Conservation (phyloP, 2,329 filamentous ascomycete genomes). For the Alternaria ethzedia region DNA sequence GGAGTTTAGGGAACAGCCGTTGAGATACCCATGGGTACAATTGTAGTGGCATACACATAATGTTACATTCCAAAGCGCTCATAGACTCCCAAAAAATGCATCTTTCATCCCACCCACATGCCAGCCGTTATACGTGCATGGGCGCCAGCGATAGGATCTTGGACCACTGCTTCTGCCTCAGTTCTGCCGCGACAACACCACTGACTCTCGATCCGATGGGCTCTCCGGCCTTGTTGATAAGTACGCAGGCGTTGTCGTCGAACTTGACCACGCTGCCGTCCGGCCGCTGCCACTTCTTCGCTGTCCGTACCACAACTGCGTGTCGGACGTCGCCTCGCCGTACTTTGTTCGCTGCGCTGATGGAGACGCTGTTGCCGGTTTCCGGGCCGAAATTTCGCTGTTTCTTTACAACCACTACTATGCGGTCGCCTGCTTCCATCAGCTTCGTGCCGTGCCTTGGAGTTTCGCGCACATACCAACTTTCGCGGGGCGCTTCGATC, state of each 20-base stretch:
- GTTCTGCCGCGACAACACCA: slow-evolving; percentile 86
- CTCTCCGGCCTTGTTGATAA: slow-evolving; percentile 96
- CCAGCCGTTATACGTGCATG: slow-evolving; percentile 65
- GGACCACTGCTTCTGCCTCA: slow-evolving; percentile 94
- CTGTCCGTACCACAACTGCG: slow-evolving; percentile 91
- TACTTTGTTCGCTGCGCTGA: slow-evolving; percentile 85
- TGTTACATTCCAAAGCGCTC: slow-evolving; percentile 27
- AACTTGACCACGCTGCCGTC: slow-evolving; percentile 93
- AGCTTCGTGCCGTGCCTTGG: slow-evolving; percentile 3
- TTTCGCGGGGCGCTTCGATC: slow-evolving; percentile 85
- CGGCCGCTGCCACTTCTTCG: slow-evolving; percentile 82
- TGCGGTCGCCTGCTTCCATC: slow-evolving; percentile 76
- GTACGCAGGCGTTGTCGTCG: slow-evolving; percentile 96
- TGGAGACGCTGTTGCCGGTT: slow-evolving; percentile 72
- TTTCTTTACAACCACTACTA: slow-evolving; percentile 97
- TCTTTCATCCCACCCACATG: background rate
- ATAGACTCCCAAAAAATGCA: slow-evolving; percentile 15
- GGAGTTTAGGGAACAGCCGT: slow-evolving; percentile 34
- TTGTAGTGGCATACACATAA: slow-evolving; percentile 37
- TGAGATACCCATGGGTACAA: slow-evolving; percentile 46
- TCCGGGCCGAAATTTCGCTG: slow-evolving; percentile 80
- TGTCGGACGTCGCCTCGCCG: slow-evolving; percentile 95
- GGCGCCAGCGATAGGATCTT: slow-evolving; percentile 97
- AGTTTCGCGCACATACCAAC: slow-evolving; percentile 69
- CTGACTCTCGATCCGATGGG: slow-evolving; percentile 80